These are phyloP conservation scores for Silene coronaria DNA, from an alignment of 179 eudicot species.

Conservation along the genomic window DNA sequence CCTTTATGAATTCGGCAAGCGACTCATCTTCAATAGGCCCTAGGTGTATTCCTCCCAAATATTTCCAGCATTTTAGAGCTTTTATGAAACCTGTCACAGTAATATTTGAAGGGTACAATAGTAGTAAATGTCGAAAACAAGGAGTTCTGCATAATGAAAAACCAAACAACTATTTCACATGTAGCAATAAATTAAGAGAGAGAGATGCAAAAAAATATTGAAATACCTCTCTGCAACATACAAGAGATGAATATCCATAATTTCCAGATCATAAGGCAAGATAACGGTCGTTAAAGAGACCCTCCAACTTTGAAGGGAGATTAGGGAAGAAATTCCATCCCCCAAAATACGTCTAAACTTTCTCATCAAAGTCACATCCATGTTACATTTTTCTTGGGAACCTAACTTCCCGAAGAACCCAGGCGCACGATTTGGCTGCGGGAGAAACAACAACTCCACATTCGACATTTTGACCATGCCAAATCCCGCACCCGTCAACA, in stretches of 20 bases:
- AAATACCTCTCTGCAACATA: background rate
- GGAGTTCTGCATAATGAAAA: background rate
- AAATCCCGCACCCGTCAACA: background rate
- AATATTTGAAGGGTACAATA: background rate
- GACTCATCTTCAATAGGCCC: background rate
- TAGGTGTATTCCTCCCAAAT: background rate
- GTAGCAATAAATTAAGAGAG: background rate
- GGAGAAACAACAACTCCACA: background rate
- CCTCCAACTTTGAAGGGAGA: background rate
- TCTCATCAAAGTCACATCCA: background rate
- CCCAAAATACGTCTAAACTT: background rate
- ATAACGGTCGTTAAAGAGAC: background rate
- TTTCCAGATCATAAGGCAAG: conserved; percentile 1
- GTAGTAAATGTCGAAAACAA: background rate
- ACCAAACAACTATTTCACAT: background rate
- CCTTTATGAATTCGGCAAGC: background rate
- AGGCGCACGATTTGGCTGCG: background rate
- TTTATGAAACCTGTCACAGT: background rate
- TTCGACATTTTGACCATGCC: background rate
- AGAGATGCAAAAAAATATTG: too few species aligned
- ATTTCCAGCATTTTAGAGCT: background rate
- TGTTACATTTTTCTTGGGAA: too few species aligned
- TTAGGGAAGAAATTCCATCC: background rate
- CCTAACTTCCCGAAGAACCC: background rate
- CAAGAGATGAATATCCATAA: background rate